Conservation (phyloP, 208 protist genomes). For the Crithidia brevicula region DNA sequence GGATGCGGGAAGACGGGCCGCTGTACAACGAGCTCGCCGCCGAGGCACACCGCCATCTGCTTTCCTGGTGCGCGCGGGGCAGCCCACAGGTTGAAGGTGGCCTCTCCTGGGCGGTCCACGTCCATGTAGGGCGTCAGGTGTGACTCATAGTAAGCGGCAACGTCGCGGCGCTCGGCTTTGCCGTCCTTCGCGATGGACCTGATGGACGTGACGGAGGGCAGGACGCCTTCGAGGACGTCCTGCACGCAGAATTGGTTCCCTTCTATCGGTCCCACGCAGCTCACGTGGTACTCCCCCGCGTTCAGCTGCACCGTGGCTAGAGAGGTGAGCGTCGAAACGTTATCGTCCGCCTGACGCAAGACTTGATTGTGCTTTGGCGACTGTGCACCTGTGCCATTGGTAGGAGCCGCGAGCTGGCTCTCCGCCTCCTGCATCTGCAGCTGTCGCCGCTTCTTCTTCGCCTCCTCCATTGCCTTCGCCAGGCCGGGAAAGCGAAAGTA, state of each 20-base stretch:
- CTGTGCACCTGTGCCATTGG: too few relatives aligned
- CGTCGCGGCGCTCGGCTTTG: slow-evolving; percentile 41
- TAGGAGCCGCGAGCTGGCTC: not conserved
- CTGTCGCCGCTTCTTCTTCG: slow-evolving; percentile 21
- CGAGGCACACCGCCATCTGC: slow-evolving; percentile 47
- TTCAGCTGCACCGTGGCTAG: slow-evolving; percentile 52
- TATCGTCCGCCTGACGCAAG: slow-evolving; percentile 22
- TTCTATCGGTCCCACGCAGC: slow-evolving; percentile 68
- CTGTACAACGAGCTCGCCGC: slow-evolving; percentile 39
- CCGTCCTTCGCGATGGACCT: slow-evolving; percentile 35
- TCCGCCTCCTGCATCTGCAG: slow-evolving; percentile 14
- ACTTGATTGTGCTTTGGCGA: slow-evolving; percentile 1
- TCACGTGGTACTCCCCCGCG: slow-evolving; percentile 78
- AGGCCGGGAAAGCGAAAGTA: slow-evolving; percentile 57
- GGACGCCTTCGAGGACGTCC: slow-evolving; percentile 62
- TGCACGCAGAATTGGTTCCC: slow-evolving; percentile 67
- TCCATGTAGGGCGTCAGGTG: slow-evolving; percentile 64
- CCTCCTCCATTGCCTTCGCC: slow-evolving; percentile 30
- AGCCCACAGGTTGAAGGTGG: slow-evolving; percentile 79
- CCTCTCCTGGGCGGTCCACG: slow-evolving; percentile 64
- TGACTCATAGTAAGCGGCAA: slow-evolving; percentile 60
- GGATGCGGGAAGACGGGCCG: slow-evolving; percentile 28
- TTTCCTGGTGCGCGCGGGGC: slow-evolving; percentile 42
- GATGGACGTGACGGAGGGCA: slow-evolving; percentile 52
- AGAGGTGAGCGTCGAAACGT: slow-evolving; percentile 40